Conservation (phyloP, 352 stramenopile genomes). For the Hyphochytrium catenoides region DNA sequence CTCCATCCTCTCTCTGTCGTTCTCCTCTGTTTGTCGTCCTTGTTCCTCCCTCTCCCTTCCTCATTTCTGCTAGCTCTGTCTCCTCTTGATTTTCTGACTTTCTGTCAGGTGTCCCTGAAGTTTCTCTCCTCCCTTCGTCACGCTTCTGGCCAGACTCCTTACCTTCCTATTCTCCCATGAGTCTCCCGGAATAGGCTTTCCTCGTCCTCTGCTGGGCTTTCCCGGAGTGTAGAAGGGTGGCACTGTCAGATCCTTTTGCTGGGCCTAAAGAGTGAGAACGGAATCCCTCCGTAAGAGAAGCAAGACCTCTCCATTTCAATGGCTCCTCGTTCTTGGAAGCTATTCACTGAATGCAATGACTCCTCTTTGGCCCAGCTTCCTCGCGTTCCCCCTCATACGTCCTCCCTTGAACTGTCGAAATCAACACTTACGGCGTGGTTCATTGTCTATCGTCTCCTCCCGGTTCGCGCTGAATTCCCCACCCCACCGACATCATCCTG, state of each 20-base stretch:
- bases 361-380: background rate
- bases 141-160: background rate
- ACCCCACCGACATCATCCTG: too few species aligned
- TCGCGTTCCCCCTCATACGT: background rate
- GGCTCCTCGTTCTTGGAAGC: background rate
- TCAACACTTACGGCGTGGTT: too few species aligned
- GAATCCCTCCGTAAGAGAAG: too few species aligned
- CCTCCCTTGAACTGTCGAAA: background rate
- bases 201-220: background rate
- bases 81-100: background rate
- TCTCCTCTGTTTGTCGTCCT: background rate
- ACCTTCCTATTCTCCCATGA: conserved; percentile 1
- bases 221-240: conserved; percentile 2
- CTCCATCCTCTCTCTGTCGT: background rate
- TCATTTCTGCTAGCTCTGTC: background rate
- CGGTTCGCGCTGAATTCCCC: too few species aligned
- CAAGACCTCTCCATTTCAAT: background rate
- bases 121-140: background rate
- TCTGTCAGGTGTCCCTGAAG: background rate
- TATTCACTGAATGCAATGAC: background rate
- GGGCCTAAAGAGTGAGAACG: too few species aligned
- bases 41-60: background rate
- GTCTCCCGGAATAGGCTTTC: background rate
- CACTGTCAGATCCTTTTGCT: too few species aligned
- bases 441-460: too few species aligned